These are phyloP conservation scores for Acacia concinna DNA, from an alignment of 331 rosid species.

Conservation along the genomic window DNA sequence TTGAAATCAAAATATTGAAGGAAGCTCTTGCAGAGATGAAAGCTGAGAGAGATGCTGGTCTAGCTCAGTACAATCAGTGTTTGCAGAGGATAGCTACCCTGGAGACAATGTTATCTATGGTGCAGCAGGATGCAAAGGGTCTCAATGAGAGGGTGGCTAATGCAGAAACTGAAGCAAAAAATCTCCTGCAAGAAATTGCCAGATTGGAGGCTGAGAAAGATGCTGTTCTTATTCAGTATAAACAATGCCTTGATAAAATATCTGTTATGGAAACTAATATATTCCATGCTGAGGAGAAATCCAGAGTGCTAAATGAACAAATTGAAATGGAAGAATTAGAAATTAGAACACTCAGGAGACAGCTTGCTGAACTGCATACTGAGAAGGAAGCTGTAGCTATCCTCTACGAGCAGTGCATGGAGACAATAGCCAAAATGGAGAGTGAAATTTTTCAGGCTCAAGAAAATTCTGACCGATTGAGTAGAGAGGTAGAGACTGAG, in stretches of 20 bases:
- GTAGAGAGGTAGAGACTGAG: constrained; percentile 49
- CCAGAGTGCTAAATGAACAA: constrained; percentile 62
- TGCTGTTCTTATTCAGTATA: constrained; percentile 56
- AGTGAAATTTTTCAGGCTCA: constrained; percentile 59
- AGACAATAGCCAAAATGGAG: constrained; percentile 72
- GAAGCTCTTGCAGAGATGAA: constrained; percentile 67
- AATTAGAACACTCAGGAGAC: constrained; percentile 51
- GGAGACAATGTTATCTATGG: constrained; percentile 52
- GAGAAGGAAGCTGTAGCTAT: constrained; percentile 65
- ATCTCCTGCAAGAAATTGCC: constrained; percentile 57
- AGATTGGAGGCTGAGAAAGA: constrained; percentile 73
- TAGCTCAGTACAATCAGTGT: constrained; percentile 63
- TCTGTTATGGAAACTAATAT: constrained; percentile 65
- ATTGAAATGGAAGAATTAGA: constrained; percentile 62
- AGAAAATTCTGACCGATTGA: constrained; percentile 53
- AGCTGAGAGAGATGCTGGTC: constrained; percentile 71
- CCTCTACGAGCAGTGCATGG: constrained; percentile 64
- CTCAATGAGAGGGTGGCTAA: constrained; percentile 53
- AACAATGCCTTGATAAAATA: constrained; percentile 64
- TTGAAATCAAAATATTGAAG: constrained; percentile 73
- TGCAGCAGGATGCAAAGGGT: constrained; percentile 56
- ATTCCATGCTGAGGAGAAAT: constrained; percentile 64
- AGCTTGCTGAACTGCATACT: constrained; percentile 48
- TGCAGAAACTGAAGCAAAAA: constrained; percentile 65
- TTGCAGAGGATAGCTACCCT: constrained; percentile 67